Percentiles rank a stretch among this genome's conserved stretches.
Evolutionary conservation across 495 filamentous ascomycete species (phyloP).

Genomic region (Xylaria curta): DNA sequence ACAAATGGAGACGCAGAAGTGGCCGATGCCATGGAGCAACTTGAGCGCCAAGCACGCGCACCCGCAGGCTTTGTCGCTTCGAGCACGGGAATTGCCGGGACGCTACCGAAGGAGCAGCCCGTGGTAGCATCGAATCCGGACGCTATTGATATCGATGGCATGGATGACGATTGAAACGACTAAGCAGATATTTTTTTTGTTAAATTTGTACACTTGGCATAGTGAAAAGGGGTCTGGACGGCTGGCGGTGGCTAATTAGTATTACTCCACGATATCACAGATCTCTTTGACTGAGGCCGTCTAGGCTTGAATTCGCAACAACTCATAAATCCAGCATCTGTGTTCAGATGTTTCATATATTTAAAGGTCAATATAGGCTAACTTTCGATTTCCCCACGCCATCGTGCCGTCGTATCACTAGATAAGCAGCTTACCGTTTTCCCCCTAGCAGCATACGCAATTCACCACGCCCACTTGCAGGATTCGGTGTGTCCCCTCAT

Average conservation of each 20-base stretch:
- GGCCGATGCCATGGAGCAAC: conserved; percentile 85
- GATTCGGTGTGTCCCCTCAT: background rate
- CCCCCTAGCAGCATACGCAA: background rate
- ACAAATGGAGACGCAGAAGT: conserved; percentile 58
- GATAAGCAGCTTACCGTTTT: background rate
- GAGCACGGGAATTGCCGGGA: conserved; percentile 78
- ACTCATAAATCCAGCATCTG: background rate
- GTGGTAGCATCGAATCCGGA: conserved; percentile 78
- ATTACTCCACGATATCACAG: conserved; percentile 19
- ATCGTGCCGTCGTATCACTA: background rate
- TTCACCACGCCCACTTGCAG: background rate
- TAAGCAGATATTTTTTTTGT: conserved; percentile 8
- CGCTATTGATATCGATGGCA: conserved; percentile 82
- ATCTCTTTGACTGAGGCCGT: conserved; percentile 4
- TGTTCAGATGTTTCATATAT: conserved; percentile 1
- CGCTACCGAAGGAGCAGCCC: conserved; percentile 54
- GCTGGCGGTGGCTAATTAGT: conserved; percentile 11
- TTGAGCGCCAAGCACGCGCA: conserved; percentile 88
- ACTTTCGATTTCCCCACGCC: background rate
- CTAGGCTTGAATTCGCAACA: conserved; percentile 8
- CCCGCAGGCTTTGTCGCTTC: conserved; percentile 92
- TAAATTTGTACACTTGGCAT: conserved; percentile 29
- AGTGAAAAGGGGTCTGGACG: conserved; percentile 17
- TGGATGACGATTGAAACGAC: conserved; percentile 50
- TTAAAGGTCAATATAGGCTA: conserved; percentile 1